A percentile compares a stretch with the other conserved stretches of the same genome.
Conservation (phyloP, 2,329 filamentous ascomycete species). For the Sclerotinia minor region DNA sequence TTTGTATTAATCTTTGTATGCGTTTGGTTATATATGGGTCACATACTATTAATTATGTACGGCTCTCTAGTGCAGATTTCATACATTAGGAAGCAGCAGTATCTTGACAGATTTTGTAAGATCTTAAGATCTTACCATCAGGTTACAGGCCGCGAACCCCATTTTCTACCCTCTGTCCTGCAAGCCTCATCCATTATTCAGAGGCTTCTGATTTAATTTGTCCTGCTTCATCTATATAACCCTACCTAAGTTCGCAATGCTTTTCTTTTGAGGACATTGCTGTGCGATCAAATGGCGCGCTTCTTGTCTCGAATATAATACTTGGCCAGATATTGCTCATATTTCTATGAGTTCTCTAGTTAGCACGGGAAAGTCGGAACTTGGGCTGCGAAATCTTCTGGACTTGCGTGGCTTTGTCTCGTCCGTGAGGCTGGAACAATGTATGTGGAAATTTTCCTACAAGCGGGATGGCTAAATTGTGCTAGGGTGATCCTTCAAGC, state of each 20-base stretch:
- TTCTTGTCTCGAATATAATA: constrained; percentile 44
- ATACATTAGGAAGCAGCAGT: not conserved
- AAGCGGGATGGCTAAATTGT: constrained; percentile 12
- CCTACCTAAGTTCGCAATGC: not conserved
- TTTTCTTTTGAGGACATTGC: constrained; percentile 32
- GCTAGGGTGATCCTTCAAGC: constrained; percentile 11
- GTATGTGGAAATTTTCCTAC: not conserved
- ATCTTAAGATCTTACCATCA: not conserved
- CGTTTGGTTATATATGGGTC: not conserved
- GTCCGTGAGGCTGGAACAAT: not conserved
- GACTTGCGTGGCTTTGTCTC: constrained; percentile 9
- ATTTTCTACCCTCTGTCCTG: not conserved
- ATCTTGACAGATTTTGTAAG: not conserved
- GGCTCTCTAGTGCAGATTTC: not conserved
- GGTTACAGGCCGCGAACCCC: not conserved
- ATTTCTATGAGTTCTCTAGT: constrained; percentile 18
- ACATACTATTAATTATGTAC: not conserved
- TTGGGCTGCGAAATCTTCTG: not conserved
- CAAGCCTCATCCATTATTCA: not conserved
- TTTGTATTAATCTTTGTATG: not conserved
- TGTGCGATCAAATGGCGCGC: constrained; percentile 54
- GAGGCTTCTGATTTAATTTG: not conserved
- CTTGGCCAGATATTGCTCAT: constrained; percentile 29
- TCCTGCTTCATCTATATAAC: not conserved
- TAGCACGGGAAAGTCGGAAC: constrained; percentile 14